phyloP scores from a whole-genome alignment of 805 yeast genomes.

The Kregervanrija pseudodelftensis region DNA sequence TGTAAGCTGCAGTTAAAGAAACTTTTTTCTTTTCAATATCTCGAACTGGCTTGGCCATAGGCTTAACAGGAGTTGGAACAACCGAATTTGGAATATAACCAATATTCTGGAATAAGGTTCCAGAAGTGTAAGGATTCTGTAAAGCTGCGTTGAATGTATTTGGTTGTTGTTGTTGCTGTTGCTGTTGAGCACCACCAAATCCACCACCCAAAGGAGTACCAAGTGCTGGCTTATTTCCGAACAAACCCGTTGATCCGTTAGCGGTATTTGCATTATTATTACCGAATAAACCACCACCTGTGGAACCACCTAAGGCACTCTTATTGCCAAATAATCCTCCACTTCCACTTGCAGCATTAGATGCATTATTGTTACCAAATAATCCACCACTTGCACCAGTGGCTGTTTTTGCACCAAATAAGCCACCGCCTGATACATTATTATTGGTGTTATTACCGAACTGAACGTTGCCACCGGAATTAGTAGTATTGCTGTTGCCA shows the following conservation, averaged over 20 bases:
- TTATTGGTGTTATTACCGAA: conserved; percentile 27
- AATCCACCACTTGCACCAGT: conserved; percentile 14
- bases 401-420: conserved; percentile 30
- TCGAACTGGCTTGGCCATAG: conserved; percentile 43
- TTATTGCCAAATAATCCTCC: conserved; percentile 35
- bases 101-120: conserved; percentile 50
- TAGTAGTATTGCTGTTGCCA: conserved; percentile 23
- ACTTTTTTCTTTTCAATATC: conserved; percentile 48
- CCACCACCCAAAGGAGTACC: conserved; percentile 29
- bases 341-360: conserved; percentile 11
- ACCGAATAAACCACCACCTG: conserved; percentile 26
- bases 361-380: conserved; percentile 19
- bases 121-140: conserved; percentile 73
- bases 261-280: conserved; percentile 7
- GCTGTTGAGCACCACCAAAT: conserved; percentile 29
- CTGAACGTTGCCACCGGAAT: conserved; percentile 13
- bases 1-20: conserved; percentile 53
- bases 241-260: conserved; percentile 32
- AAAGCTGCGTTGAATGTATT: conserved; percentile 27
- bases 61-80: conserved; percentile 40
- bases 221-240: conserved; percentile 25
- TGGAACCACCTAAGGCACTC: conserved; percentile 6
- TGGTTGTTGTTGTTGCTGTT: conserved; percentile 15
- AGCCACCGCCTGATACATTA: conserved; percentile 28
- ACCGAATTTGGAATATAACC: conserved; percentile 30